phyloP scores from a whole-genome alignment of 768 basidiomycete genomes.

The Heimioporus sp. region DNA sequence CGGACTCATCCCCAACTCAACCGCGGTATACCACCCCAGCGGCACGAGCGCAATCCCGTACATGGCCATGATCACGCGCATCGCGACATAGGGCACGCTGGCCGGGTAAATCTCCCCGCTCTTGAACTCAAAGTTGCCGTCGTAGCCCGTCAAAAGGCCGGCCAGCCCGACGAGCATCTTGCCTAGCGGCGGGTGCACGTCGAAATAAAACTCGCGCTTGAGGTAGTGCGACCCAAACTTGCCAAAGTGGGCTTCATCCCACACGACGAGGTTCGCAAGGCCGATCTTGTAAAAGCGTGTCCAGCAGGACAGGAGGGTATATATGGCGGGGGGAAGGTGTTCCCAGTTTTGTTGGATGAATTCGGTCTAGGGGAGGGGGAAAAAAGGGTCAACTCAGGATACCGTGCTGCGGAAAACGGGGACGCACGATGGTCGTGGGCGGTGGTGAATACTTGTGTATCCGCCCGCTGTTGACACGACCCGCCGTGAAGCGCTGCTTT shows the following conservation, averaged over 20 bases:
- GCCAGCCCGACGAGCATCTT: conserved; percentile 98
- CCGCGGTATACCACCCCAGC: conserved; percentile 93
- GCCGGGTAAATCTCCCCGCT: conserved; percentile 85
- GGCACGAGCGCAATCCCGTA: conserved; percentile 97
- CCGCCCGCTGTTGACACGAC: conserved; percentile 55
- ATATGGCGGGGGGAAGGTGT: conserved; percentile 74
- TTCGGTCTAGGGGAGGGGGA: conserved; percentile 49
- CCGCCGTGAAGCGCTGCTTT: conserved; percentile 40
- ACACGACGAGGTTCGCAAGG: conserved; percentile 79
- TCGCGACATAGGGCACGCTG: conserved; percentile 86
- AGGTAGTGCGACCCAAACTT: conserved; percentile 99
- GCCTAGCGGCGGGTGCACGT: conserved; percentile 96
- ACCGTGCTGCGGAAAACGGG: conserved; percentile 6
- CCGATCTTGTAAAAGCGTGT: conserved; percentile 95
- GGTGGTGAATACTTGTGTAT: conserved; percentile 64
- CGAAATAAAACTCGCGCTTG: conserved; percentile 99
- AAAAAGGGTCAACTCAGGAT: not conserved
- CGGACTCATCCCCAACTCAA: conserved; percentile 88
- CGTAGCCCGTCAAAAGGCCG: conserved; percentile 87
- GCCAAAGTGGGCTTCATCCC: conserved; percentile 99
- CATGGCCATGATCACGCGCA: conserved; percentile 91
- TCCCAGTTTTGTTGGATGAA: conserved; percentile 80
- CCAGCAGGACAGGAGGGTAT: conserved; percentile 93
- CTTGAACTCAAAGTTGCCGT: conserved; percentile 92
- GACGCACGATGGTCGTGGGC: conserved; percentile 58